Conservation (phyloP, 768 basidiomycete genomes). For the Vararia minispora region DNA sequence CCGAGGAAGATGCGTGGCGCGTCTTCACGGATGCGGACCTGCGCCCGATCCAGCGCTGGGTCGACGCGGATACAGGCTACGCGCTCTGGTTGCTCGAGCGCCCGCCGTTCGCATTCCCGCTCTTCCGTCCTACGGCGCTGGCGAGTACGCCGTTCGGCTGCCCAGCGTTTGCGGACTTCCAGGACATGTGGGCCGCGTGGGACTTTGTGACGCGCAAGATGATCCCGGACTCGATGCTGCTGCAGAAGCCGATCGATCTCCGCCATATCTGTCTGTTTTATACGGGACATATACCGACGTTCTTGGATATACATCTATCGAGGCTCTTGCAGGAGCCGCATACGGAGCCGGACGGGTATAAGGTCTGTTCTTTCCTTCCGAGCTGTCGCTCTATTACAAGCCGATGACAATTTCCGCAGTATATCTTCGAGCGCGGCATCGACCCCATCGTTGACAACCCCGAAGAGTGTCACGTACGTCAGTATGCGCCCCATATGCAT, state of each 20-base stretch:
- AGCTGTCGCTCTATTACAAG: neutral
- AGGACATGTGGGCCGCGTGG: constrained; percentile 79
- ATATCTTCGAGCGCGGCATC: constrained; percentile 88
- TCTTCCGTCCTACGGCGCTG: constrained; percentile 31
- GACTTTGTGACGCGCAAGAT: constrained; percentile 74
- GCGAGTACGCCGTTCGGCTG: constrained; percentile 44
- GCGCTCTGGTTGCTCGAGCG: constrained; percentile 89
- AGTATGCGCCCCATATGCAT: neutral
- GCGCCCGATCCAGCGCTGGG: constrained; percentile 83
- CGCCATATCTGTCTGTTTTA: constrained; percentile 98
- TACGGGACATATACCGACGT: constrained; percentile 86
- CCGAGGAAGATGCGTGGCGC: constrained; percentile 51
- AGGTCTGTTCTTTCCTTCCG: constrained; percentile 39
- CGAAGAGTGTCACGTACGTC: constrained; percentile 66
- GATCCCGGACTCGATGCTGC: constrained; percentile 81
- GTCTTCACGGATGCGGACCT: constrained; percentile 70
- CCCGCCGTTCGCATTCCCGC: constrained; percentile 68
- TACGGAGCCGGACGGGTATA: constrained; percentile 78
- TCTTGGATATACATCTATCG: constrained; percentile 85
- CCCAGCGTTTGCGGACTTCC: constrained; percentile 73
- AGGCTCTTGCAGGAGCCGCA: constrained; percentile 62
- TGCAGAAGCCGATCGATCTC: constrained; percentile 85
- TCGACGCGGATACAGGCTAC: constrained; percentile 57
- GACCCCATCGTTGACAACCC: constrained; percentile 94
- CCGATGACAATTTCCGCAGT: constrained; percentile 23